Evolutionary conservation across 208 protist genomes (phyloP).

Genomic region (Leishmania tarentolae): DNA sequence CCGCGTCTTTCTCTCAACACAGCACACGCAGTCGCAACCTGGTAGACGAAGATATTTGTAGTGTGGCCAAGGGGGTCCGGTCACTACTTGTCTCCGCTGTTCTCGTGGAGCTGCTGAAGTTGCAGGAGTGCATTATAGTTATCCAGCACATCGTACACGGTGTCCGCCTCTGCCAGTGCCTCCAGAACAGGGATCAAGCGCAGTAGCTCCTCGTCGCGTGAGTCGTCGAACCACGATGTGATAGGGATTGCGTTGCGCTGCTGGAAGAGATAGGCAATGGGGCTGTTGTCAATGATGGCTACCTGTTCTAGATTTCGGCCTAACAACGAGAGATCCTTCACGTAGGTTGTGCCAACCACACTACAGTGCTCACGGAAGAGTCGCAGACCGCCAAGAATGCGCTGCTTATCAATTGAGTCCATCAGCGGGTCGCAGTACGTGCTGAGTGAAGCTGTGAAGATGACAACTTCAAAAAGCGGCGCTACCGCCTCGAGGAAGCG

Average conservation of each 20-base stretch:
- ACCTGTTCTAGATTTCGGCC: constrained; percentile 74
- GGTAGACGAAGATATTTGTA: neutral
- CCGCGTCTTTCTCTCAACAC: neutral
- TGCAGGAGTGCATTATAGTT: constrained; percentile 83
- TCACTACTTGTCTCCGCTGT: neutral
- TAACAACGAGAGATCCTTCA: constrained; percentile 89
- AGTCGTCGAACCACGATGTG: constrained; percentile 89
- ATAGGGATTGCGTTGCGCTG: constrained; percentile 91
- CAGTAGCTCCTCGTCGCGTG: constrained; percentile 64
- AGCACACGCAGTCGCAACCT: neutral
- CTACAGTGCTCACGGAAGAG: constrained; percentile 90
- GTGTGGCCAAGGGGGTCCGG: neutral
- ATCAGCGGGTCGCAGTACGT: constrained; percentile 87
- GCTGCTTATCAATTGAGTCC: constrained; percentile 64
- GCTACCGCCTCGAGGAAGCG: constrained; percentile 78
- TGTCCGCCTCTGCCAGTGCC: constrained; percentile 62
- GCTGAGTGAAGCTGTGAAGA: constrained; percentile 88
- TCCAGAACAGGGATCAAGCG: constrained; percentile 78
- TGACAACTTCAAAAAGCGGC: constrained; percentile 83
- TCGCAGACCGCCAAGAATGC: constrained; percentile 61
- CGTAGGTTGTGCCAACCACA: constrained; percentile 73
- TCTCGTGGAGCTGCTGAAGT: constrained; percentile 51
- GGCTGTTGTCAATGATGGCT: constrained; percentile 91
- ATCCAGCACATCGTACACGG: constrained; percentile 83
- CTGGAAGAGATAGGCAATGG: constrained; percentile 91